Percentiles rank a stretch among this genome's conserved stretches.
These are phyloP conservation scores for Monosporascus sp. DNA, from an alignment of 2,329 filamentous ascomycete genomes.

Conservation along the genomic window DNA sequence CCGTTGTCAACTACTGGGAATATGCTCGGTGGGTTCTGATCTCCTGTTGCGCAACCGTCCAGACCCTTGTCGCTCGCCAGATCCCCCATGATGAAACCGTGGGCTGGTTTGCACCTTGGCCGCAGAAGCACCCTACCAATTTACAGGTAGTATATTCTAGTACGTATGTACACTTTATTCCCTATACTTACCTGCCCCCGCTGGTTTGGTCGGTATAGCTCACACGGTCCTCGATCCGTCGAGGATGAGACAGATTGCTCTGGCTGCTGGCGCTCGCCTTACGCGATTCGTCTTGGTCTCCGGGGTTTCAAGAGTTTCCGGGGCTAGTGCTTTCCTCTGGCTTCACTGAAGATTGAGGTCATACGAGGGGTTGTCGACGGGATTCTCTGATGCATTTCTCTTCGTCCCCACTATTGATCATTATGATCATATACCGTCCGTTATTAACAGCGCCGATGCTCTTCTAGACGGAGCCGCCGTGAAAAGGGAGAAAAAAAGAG, in stretches of 20 bases:
- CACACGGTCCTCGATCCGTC: not conserved
- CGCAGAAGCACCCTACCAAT: constrained; percentile 14
- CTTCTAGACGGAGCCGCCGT: not conserved
- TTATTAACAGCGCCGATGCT: not conserved
- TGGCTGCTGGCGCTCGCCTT: not conserved
- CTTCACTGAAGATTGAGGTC: too few species aligned
- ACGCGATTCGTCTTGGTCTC: not conserved
- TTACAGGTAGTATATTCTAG: constrained; percentile 17
- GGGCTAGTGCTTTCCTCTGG: too few species aligned
- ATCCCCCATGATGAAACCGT: constrained; percentile 26
- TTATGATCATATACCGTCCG: not conserved
- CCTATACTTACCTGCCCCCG: not conserved
- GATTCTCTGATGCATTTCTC: not conserved
- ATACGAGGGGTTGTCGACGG: too few species aligned
- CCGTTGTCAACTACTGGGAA: not conserved
- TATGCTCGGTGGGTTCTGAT: constrained; percentile 6
- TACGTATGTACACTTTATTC: constrained; percentile 1
- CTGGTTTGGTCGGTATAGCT: not conserved
- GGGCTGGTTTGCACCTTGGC: constrained; percentile 23
- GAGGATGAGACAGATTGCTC: not conserved
- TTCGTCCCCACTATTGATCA: not conserved
- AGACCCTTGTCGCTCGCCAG: constrained; percentile 17
- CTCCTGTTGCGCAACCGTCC: constrained; percentile 18
- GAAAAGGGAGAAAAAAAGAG: not conserved
- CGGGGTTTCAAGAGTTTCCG: not conserved